These are phyloP conservation scores for Candida maltosa DNA, from an alignment of 805 yeast species.

Conservation along the genomic window DNA sequence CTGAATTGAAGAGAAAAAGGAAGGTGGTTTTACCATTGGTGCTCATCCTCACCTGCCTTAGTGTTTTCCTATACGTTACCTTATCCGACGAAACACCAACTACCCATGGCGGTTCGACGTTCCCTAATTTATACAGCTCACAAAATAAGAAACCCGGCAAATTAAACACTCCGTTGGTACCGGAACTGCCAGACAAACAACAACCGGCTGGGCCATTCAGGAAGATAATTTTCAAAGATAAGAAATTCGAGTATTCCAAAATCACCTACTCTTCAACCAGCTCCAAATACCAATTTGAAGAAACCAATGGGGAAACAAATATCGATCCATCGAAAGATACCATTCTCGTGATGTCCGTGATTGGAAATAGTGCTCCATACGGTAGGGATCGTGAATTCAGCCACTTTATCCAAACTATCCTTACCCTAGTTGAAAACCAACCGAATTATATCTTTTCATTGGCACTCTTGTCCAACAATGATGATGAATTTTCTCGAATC, in stretches of 20 bases:
- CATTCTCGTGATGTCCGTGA: conserved; percentile 14
- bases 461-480: conserved; percentile 32
- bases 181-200: too few relatives aligned
- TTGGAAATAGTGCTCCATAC: conserved; percentile 30
- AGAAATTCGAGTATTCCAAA: conserved; percentile 1
- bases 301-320: too few relatives aligned
- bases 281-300: too few relatives aligned
- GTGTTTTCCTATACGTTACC: too few relatives aligned
- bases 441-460: conserved; percentile 15
- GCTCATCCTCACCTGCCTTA: too few relatives aligned
- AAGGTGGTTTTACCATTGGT: too few relatives aligned
- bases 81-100: too few relatives aligned
- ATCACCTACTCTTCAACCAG: neutral
- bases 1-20: too few relatives aligned
- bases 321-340: neutral
- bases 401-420: conserved; percentile 29
- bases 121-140: too few relatives aligned
- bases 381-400: conserved; percentile 30
- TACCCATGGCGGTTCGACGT: too few relatives aligned
- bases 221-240: neutral
- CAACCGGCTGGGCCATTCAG: neutral
- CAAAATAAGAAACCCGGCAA: too few relatives aligned
- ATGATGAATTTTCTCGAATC: conserved; percentile 21
- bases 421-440: conserved; percentile 18
- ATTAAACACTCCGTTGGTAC: too few relatives aligned